Evolutionary conservation across 148 eudicot genomes (phyloP).

Genomic region (Chenopodium berlandieri): DNA sequence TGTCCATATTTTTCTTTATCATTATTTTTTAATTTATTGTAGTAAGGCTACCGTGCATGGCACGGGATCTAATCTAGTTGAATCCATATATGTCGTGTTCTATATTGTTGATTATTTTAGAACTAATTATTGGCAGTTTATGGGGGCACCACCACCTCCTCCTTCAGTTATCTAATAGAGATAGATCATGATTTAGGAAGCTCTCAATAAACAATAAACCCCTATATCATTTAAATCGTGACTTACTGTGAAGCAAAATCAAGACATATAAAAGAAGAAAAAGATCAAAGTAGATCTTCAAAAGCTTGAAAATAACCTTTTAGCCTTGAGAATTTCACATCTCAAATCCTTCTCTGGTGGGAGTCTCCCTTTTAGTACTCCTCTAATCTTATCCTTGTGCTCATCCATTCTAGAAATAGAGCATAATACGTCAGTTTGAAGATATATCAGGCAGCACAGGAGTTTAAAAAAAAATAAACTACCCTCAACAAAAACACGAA

Average conservation of each 20-base stretch:
- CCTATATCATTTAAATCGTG: neutral
- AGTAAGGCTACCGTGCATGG: no score
- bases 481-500: neutral
- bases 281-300: constrained; percentile 3
- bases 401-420: constrained; percentile 72
- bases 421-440: constrained; percentile 29
- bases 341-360: constrained; percentile 80
- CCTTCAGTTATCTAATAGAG: neutral
- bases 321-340: constrained; percentile 54
- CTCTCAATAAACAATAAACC: neutral
- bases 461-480: neutral
- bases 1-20: no score
- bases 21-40: no score
- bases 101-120: no score
- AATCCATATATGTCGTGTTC: no score
- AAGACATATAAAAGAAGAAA: constrained; percentile 10
- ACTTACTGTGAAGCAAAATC: neutral
- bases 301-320: constrained; percentile 53
- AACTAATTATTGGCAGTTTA: no score
- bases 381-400: constrained; percentile 69
- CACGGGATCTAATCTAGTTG: no score
- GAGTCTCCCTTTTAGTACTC: constrained; percentile 82
- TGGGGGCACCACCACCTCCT: no score
- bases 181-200: neutral
- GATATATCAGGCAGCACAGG: neutral